Percentiles rank a stretch among this genome's conserved stretches.
Conservation (phyloP, 345 rosid genomes). For the Citrus australasica region DNA sequence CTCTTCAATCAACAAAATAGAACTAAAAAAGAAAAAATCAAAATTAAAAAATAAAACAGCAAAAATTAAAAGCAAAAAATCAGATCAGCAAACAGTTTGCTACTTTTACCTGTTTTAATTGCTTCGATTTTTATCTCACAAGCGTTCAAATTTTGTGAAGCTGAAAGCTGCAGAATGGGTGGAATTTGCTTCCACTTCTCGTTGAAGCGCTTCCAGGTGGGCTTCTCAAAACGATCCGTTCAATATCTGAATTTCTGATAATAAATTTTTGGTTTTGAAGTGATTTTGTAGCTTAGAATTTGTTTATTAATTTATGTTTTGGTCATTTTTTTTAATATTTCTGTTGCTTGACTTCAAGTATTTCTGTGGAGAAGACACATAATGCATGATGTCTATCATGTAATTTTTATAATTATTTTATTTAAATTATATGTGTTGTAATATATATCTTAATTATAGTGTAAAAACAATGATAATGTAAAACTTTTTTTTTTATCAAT, state of each 20-base stretch:
- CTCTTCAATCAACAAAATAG: neutral
- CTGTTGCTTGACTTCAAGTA: neutral
- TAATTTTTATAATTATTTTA: no score
- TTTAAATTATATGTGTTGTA: no score
- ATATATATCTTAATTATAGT: no score
- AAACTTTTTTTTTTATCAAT: no score
- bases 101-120: neutral
- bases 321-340: neutral
- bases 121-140: neutral
- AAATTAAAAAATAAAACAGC: neutral
- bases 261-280: neutral
- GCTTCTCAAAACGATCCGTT: neutral
- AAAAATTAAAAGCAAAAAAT: neutral
- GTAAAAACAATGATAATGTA: no score
- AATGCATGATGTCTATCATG: no score
- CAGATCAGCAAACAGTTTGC: neutral
- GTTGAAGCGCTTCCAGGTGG: slow-evolving; percentile 34
- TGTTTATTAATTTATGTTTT: neutral
- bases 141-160: neutral
- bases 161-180: slow-evolving; percentile 22
- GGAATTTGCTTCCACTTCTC: slow-evolving; percentile 22
- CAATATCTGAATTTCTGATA: neutral
- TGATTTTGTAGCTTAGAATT: neutral
- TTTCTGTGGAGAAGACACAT: no score
- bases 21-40: no score